These are phyloP conservation scores for Collybia mongolica DNA, from an alignment of 768 basidiomycete genomes.

Conservation along the genomic window DNA sequence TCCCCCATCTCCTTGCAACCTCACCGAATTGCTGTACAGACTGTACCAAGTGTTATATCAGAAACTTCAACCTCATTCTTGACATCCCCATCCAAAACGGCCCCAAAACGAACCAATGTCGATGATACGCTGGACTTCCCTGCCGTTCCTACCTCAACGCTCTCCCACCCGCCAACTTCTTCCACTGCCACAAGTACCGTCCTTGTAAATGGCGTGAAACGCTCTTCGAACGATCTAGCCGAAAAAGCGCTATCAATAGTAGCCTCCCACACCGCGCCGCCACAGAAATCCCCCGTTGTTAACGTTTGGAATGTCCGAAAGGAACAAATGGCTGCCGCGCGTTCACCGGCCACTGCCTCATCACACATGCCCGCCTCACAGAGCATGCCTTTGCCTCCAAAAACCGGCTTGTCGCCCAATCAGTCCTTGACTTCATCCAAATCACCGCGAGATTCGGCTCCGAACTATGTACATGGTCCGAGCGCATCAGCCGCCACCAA, in stretches of 20 bases:
- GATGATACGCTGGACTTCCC: constrained; percentile 2
- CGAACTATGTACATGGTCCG: constrained; percentile 13
- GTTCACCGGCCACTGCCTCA: constrained; percentile 4
- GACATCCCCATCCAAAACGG: constrained; percentile 3
- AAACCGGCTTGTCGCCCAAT: neutral
- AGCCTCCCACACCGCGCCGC: constrained; percentile 11
- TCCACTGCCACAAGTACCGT: constrained; percentile 1
- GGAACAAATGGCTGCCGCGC: constrained; percentile 25
- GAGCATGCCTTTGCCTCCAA: neutral
- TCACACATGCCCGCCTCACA: constrained; percentile 4
- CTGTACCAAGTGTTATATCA: constrained; percentile 3
- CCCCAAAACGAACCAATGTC: constrained; percentile 3
- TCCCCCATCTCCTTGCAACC: constrained; percentile 21
- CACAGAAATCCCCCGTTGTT: constrained; percentile 15
- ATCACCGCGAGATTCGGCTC: constrained; percentile 1
- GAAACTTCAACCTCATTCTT: constrained; percentile 4
- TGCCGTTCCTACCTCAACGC: constrained; percentile 8
- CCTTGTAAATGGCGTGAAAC: constrained; percentile 6
- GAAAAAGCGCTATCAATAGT: constrained; percentile 16
- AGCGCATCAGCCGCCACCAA: constrained; percentile 6
- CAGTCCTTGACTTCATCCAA: neutral
- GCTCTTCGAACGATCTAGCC: constrained; percentile 12
- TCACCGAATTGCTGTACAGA: constrained; percentile 5
- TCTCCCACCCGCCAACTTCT: neutral
- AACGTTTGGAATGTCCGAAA: constrained; percentile 31